Percentiles rank a stretch among this genome's conserved stretches.
phyloP scores from a whole-genome alignment of 108 stramenopile genomes.

The Stephanodiscus triporus region DNA sequence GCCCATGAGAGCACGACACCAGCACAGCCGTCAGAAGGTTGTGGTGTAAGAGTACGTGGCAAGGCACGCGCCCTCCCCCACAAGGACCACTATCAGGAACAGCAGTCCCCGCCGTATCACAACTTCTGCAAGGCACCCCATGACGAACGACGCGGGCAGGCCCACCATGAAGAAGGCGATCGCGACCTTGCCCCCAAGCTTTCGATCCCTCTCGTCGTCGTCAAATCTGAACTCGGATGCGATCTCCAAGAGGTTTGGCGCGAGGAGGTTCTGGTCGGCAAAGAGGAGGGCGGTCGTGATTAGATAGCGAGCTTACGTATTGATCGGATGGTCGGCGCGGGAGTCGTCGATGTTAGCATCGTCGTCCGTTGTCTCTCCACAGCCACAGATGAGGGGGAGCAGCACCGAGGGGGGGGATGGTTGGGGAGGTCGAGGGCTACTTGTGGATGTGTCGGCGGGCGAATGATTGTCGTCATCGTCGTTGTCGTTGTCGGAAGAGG shows the following conservation, averaged over 20 bases:
- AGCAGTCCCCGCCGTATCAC: constrained; percentile 51
- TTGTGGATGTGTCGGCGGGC: no score
- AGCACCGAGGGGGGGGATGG: no score
- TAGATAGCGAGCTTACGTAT: constrained; percentile 35
- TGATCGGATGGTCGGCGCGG: no score
- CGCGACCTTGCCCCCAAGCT: constrained; percentile 48
- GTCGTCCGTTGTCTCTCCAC: no score
- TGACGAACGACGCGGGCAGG: constrained; percentile 71
- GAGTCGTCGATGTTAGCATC: no score
- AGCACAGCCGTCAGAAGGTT: constrained; percentile 51
- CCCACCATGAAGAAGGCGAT: constrained; percentile 66
- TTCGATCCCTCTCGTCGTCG: constrained; percentile 53
- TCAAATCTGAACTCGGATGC: constrained; percentile 85
- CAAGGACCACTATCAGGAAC: constrained; percentile 71
- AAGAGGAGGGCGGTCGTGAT: constrained; percentile 73
- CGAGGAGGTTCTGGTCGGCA: constrained; percentile 88
- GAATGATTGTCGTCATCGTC: no score
- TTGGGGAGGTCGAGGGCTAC: no score
- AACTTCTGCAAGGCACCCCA: constrained; percentile 64
- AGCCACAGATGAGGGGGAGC: no score
- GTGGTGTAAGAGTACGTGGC: constrained; percentile 38
- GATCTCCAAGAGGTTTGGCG: constrained; percentile 77
- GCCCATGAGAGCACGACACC: constrained; percentile 56
- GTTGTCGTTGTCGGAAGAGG: no score
- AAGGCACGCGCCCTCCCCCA: constrained; percentile 86